phyloP scores from a whole-genome alignment of 345 rosid genomes.

The Camelina laxa region DNA sequence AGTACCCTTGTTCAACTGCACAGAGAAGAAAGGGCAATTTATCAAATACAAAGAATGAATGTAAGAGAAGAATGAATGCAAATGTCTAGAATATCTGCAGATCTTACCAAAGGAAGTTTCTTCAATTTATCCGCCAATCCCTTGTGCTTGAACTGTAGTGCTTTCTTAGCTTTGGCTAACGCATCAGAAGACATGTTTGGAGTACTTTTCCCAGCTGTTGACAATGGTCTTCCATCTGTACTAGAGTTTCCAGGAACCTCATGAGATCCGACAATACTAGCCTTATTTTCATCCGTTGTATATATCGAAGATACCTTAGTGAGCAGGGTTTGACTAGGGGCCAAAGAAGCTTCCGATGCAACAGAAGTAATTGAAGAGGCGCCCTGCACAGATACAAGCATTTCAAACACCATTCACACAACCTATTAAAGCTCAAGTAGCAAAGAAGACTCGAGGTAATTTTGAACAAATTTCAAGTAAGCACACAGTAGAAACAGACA shows the following conservation, averaged over 20 bases:
- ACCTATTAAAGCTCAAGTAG: conserved; percentile 18
- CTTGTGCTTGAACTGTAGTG: conserved; percentile 72
- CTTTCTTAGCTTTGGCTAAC: conserved; percentile 87
- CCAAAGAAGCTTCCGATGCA: conserved; percentile 52
- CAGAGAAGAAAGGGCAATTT: conserved; percentile 31
- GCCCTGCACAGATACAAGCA: conserved; percentile 54
- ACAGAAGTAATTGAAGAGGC: conserved; percentile 46
- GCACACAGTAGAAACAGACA: not conserved
- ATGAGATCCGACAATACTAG: conserved; percentile 97
- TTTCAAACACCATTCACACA: conserved; percentile 12
- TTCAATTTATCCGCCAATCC: conserved; percentile 69
- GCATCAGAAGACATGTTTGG: conserved; percentile 85
- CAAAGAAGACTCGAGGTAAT: not conserved
- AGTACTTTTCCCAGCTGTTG: conserved; percentile 82
- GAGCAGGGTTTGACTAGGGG: conserved; percentile 56
- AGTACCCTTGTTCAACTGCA: conserved; percentile 61
- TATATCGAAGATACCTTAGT: conserved; percentile 96
- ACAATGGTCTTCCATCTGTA: conserved; percentile 88
- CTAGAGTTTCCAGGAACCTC: conserved; percentile 99
- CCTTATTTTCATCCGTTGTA: conserved; percentile 98
- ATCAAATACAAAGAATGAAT: not conserved
- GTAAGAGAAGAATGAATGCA: not conserved
- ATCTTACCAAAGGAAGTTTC: conserved; percentile 69
- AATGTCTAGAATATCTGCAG: not conserved
- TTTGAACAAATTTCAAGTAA: not conserved